phyloP scores from a whole-genome alignment of 2,329 filamentous ascomycete genomes.

The Lasiodiplodia hormozganensis region DNA sequence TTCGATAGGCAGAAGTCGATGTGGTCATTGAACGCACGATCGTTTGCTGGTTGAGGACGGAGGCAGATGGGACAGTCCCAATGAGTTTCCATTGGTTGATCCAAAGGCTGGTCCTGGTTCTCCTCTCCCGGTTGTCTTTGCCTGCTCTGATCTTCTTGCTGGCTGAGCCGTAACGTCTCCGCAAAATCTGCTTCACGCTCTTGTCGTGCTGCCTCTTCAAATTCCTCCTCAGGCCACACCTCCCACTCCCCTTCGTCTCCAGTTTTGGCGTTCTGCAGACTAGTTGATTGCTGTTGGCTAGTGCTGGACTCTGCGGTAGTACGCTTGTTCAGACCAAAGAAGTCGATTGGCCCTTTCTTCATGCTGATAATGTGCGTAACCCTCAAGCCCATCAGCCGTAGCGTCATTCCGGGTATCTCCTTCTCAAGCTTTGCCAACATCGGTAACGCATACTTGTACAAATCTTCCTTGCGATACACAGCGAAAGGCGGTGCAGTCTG shows the following conservation, averaged over 20 bases:
- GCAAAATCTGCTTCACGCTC: slow-evolving; percentile 67
- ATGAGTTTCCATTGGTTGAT: slow-evolving; percentile 42
- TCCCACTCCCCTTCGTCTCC: slow-evolving; percentile 67
- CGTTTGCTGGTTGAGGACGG: slow-evolving; percentile 76
- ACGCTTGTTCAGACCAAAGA: slow-evolving; percentile 68
- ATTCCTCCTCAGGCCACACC: slow-evolving; percentile 71
- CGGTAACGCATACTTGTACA: slow-evolving; percentile 81
- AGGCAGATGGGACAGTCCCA: slow-evolving; percentile 92
- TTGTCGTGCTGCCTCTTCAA: slow-evolving; percentile 66
- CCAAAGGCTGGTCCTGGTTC: background rate
- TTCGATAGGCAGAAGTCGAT: slow-evolving; percentile 90
- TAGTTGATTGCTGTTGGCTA: background rate
- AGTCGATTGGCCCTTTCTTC: slow-evolving; percentile 79
- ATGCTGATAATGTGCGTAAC: slow-evolving; percentile 88
- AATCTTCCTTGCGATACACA: slow-evolving; percentile 75
- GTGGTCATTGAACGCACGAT: slow-evolving; percentile 84
- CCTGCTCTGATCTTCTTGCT: slow-evolving; percentile 56
- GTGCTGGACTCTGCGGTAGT: slow-evolving; percentile 25
- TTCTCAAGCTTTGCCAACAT: slow-evolving; percentile 85
- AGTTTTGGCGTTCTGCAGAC: slow-evolving; percentile 48
- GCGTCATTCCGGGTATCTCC: slow-evolving; percentile 77
- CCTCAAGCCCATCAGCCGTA: slow-evolving; percentile 86
- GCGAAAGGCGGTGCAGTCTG: slow-evolving; percentile 79
- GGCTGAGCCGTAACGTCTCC: slow-evolving; percentile 67
- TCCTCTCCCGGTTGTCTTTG: slow-evolving; percentile 20